Evolutionary conservation across 331 rosid genomes (phyloP).

Genomic region (Erythrophleum ivorense): DNA sequence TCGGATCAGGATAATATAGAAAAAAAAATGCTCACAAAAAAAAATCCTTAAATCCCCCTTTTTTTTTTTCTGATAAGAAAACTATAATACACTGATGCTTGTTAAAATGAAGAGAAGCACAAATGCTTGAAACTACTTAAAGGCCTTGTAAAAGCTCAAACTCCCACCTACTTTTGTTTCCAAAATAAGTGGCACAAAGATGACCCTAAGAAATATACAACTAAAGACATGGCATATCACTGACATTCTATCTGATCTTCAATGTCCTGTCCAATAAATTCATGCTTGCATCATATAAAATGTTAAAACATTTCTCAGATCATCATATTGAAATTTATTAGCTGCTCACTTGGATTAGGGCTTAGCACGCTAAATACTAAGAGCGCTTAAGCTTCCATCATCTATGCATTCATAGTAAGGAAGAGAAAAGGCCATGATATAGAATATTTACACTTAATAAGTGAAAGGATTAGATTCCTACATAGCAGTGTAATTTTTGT

Average conservation of each 20-base stretch:
- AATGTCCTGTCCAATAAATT: background rate
- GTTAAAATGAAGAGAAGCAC: conserved; percentile 17
- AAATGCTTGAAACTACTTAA: conserved; percentile 33
- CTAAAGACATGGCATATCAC: conserved; percentile 17
- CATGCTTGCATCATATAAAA: conserved; percentile 27
- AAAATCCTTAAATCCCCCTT: background rate
- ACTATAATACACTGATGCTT: background rate
- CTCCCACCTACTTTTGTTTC: conserved; percentile 11
- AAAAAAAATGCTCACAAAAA: conserved; percentile 23
- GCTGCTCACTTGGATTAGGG: conserved; percentile 8
- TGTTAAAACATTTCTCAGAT: conserved; percentile 21
- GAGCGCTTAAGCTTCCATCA: conserved; percentile 22
- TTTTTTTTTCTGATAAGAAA: background rate
- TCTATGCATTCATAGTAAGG: conserved; percentile 11
- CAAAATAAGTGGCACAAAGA: background rate
- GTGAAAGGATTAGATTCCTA: conserved; percentile 16
- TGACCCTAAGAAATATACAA: conserved; percentile 26
- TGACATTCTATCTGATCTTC: conserved; percentile 14
- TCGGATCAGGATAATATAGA: conserved; percentile 27
- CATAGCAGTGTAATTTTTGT: conserved; percentile 4
- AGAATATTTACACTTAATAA: conserved; percentile 20
- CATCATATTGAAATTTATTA: conserved; percentile 16
- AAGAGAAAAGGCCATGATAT: conserved; percentile 28
- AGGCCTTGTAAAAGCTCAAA: conserved; percentile 28
- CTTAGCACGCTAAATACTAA: conserved; percentile 25